A percentile compares a stretch with the other conserved stretches of the same genome.
Evolutionary conservation across 495 filamentous ascomycete genomes (phyloP).

Genomic region (Chlorociboria aeruginascens): DNA sequence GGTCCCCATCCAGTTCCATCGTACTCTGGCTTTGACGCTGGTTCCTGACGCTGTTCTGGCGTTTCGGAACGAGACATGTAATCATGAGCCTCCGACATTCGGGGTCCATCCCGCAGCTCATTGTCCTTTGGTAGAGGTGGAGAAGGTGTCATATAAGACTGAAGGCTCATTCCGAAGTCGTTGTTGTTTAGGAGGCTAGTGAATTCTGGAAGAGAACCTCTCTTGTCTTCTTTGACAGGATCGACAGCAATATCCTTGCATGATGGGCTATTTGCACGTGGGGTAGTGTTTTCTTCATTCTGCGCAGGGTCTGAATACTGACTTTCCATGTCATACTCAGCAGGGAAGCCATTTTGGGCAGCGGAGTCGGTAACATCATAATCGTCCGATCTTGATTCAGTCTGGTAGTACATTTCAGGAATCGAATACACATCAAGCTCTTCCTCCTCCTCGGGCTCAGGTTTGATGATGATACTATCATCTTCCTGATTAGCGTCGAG

Average conservation of each 20-base stretch:
- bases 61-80: conserved; percentile 39
- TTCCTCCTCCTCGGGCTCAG: conserved; percentile 40
- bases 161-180: conserved; percentile 38
- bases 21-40: conserved; percentile 31
- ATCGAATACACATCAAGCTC: conserved; percentile 60
- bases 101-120: conserved; percentile 1
- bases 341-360: conserved; percentile 29
- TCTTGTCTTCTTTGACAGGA: conserved; percentile 13
- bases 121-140: conserved; percentile 29
- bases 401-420: conserved; percentile 42
- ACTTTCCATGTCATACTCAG: conserved; percentile 28
- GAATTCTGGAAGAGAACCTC: conserved; percentile 35
- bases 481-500: conserved; percentile 32
- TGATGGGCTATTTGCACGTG: conserved; percentile 18
- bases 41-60: conserved; percentile 42
- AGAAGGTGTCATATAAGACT: conserved; percentile 37
- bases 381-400: conserved; percentile 17
- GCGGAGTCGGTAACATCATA: conserved; percentile 32
- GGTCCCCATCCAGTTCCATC: conserved; percentile 43
- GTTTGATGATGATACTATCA: conserved; percentile 56
- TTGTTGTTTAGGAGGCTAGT: conserved; percentile 30
- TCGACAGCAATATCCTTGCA: conserved; percentile 19
- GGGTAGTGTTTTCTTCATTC: conserved; percentile 26
- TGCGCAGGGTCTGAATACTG: conserved; percentile 33
- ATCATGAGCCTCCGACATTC: conserved; percentile 37